Evolutionary conservation across 495 filamentous ascomycete species (phyloP).

Genomic region (Podospora appendiculata): DNA sequence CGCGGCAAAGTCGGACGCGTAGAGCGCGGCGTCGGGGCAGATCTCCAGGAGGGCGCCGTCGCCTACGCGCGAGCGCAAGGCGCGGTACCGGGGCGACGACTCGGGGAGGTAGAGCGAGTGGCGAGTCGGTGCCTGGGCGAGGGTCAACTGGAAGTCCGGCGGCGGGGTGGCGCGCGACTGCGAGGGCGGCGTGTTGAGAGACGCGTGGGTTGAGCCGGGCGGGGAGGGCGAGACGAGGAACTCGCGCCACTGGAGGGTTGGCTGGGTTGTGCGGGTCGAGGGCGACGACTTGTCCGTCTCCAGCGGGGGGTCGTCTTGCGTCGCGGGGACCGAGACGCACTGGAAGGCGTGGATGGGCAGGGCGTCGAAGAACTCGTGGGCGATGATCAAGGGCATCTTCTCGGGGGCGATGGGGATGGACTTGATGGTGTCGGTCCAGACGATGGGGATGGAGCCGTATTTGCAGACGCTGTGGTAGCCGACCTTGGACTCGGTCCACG

Average conservation of each 20-base stretch:
- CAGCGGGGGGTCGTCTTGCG: constrained; percentile 31
- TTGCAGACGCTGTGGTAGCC: constrained; percentile 73
- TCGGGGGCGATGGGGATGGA: constrained; percentile 59
- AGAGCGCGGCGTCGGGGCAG: constrained; percentile 74
- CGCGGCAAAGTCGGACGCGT: constrained; percentile 68
- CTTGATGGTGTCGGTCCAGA: constrained; percentile 89
- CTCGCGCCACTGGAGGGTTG: constrained; percentile 76
- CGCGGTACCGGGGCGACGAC: constrained; percentile 71
- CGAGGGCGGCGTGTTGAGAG: constrained; percentile 43
- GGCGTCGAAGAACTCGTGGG: constrained; percentile 99
- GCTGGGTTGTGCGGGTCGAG: constrained; percentile 34
- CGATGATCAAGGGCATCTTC: constrained; percentile 85
- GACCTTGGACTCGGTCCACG: constrained; percentile 61
- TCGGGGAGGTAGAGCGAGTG: constrained; percentile 79
- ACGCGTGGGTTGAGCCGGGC: constrained; percentile 34
- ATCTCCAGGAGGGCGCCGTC: constrained; percentile 71
- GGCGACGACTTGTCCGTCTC: constrained; percentile 31
- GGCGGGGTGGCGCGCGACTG: constrained; percentile 42
- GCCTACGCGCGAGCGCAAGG: constrained; percentile 53
- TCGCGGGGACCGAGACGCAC: constrained; percentile 45
- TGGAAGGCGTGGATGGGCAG: constrained; percentile 96
- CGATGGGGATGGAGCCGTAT: constrained; percentile 58
- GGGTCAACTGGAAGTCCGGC: constrained; percentile 78
- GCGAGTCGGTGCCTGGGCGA: constrained; percentile 64
- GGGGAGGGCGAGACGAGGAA: constrained; percentile 70